These are phyloP conservation scores for Nakazawaea ambrosiae DNA, from an alignment of 805 yeast species.

Conservation along the genomic window DNA sequence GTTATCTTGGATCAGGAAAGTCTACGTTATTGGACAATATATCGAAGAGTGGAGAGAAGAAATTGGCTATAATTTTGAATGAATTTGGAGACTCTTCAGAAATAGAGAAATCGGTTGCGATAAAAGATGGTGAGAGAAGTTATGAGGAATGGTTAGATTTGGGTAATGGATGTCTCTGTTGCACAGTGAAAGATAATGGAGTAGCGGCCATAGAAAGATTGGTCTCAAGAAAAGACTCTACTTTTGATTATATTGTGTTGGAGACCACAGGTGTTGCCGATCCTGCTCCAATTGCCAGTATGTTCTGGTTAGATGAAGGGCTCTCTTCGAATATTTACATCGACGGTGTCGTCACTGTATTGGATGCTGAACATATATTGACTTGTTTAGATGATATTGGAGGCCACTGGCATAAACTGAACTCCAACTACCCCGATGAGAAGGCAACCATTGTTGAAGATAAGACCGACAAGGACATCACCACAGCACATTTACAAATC, in stretches of 20 bases:
- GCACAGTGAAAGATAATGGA: conserved; percentile 93
- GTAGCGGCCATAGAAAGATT: conserved; percentile 89
- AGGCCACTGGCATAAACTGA: conserved; percentile 57
- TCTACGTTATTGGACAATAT: conserved; percentile 75
- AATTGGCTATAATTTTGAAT: conserved; percentile 84
- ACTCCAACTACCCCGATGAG: conserved; percentile 24
- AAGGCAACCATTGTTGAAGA: conserved; percentile 19
- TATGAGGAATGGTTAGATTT: conserved; percentile 94
- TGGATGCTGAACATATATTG: conserved; percentile 66
- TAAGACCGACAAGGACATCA: conserved; percentile 36
- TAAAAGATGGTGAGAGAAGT: conserved; percentile 42
- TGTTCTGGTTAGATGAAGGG: conserved; percentile 97
- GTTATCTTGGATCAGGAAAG: conserved; percentile 93
- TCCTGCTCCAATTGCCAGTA: conserved; percentile 93
- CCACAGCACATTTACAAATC: conserved; percentile 85
- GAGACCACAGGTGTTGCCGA: conserved; percentile 98
- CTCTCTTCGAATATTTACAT: conserved; percentile 76
- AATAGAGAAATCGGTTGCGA: conserved; percentile 80
- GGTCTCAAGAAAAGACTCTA: conserved; percentile 60
- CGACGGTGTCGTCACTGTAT: conserved; percentile 86
- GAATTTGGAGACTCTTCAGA: conserved; percentile 90
- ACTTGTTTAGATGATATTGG: conserved; percentile 64
- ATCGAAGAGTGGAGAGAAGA: conserved; percentile 60
- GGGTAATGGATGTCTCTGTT: conserved; percentile 95
- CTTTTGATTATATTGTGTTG: conserved; percentile 82